Conservation (phyloP, 2,329 filamentous ascomycete genomes). For the Lasiodiplodia sp. region DNA sequence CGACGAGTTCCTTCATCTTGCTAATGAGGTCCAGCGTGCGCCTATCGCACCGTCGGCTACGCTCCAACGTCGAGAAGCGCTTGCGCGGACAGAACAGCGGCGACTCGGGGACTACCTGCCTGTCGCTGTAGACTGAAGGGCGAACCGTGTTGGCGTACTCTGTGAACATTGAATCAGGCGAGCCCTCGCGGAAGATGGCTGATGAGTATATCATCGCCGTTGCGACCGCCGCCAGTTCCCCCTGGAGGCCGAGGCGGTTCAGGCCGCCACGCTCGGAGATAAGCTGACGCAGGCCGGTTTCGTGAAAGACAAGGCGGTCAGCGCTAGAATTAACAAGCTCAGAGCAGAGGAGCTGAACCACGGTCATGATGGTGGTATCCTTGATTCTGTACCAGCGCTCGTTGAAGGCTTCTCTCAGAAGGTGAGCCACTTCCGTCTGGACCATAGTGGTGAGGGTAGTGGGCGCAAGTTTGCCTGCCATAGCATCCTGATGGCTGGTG, state of each 20-base stretch:
- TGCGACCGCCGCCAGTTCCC: constrained; percentile 41
- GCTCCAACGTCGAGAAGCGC: constrained; percentile 39
- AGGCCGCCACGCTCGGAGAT: constrained; percentile 45
- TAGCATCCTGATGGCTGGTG: constrained; percentile 43
- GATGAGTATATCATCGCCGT: constrained; percentile 38
- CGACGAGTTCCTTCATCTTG: constrained; percentile 42
- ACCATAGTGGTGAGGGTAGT: constrained; percentile 40
- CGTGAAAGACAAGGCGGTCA: constrained; percentile 37
- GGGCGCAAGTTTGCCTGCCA: constrained; percentile 40
- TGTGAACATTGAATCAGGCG: constrained; percentile 39
- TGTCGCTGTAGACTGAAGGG: not conserved
- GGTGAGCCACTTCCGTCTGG: constrained; percentile 45
- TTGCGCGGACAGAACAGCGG: constrained; percentile 44
- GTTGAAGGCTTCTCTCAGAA: constrained; percentile 39
- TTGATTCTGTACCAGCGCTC: constrained; percentile 36
- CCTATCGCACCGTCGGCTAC: constrained; percentile 33
- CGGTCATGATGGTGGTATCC: constrained; percentile 46
- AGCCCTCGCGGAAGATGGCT: constrained; percentile 42
- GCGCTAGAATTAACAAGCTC: constrained; percentile 43
- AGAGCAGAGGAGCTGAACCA: constrained; percentile 45
- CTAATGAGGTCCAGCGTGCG: constrained; percentile 38
- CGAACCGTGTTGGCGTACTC: constrained; percentile 32
- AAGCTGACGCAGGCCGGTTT: constrained; percentile 42
- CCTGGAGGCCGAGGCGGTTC: constrained; percentile 39
- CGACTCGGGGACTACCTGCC: constrained; percentile 41